Conservation (phyloP, 2,329 filamentous ascomycete species). For the Esteya vermicola region DNA sequence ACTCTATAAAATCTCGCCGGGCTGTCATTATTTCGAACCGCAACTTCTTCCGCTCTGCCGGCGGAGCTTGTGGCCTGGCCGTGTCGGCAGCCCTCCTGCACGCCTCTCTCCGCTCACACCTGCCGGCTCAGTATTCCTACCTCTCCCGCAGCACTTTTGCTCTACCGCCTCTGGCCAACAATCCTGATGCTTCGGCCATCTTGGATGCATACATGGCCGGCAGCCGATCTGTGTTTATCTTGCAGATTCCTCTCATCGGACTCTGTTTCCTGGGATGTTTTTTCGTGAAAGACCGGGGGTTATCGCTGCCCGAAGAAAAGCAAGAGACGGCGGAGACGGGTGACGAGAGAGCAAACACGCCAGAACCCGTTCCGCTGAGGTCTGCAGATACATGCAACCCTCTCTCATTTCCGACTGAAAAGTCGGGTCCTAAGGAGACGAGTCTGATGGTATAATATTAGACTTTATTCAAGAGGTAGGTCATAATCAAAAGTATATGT, state of each 20-base stretch:
- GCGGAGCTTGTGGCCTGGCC: conserved; percentile 20
- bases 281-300: conserved; percentile 35
- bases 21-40: conserved; percentile 23
- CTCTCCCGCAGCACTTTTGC: conserved; percentile 16
- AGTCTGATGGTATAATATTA: too few species aligned
- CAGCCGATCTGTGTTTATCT: conserved; percentile 38
- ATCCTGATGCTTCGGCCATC: conserved; percentile 8
- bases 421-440: too few species aligned
- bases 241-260: conserved; percentile 39
- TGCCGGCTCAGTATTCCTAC: conserved; percentile 3
- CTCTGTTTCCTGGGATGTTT: conserved; percentile 33
- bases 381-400: too few species aligned
- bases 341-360: too few species aligned
- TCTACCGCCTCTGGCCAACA: conserved; percentile 12
- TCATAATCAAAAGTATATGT: too few species aligned
- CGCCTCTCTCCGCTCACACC: conserved; percentile 12
- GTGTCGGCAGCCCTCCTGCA: conserved; percentile 17
- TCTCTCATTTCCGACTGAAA: too few species aligned
- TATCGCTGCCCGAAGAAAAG: conserved; percentile 16
- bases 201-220: conserved; percentile 21
- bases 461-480: too few species aligned
- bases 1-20: conserved; percentile 19
- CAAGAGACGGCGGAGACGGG: too few species aligned
- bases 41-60: conserved; percentile 23
- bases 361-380: too few species aligned